Conservation (phyloP, 768 basidiomycete species). For the Tricholoma hemisulphureum region DNA sequence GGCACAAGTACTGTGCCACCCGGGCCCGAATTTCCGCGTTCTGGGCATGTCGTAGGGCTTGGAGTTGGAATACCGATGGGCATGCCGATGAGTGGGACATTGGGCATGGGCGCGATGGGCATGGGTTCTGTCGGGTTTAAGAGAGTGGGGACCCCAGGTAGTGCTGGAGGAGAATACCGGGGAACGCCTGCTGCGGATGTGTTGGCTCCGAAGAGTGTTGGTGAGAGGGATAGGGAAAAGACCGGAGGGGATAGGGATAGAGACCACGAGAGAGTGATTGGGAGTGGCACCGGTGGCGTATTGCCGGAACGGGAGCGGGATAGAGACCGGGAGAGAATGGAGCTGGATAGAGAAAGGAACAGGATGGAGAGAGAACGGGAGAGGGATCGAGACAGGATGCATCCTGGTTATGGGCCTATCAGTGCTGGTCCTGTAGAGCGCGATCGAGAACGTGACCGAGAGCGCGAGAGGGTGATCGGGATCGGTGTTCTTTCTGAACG, state of each 20-base stretch:
- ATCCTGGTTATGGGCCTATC: background rate
- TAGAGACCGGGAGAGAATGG: background rate
- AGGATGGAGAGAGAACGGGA: background rate
- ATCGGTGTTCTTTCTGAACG: background rate
- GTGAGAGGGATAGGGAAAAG: background rate
- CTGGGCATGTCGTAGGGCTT: background rate
- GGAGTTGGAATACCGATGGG: background rate
- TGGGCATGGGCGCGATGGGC: background rate
- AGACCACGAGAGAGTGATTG: background rate
- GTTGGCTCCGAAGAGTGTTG: background rate
- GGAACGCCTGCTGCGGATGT: background rate
- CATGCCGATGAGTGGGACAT: background rate
- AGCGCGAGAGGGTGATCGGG: background rate
- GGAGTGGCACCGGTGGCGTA: background rate
- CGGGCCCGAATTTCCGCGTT: background rate
- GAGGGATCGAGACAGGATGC: background rate
- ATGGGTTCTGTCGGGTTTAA: background rate
- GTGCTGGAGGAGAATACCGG: background rate
- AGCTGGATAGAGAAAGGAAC: background rate
- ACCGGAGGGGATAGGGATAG: slow-evolving; percentile 1
- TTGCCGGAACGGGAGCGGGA: background rate
- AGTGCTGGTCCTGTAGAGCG: background rate
- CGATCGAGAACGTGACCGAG: background rate
- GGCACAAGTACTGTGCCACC: background rate
- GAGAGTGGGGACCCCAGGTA: background rate